Conservation (phyloP, 805 yeast species). For the Maudiozyma saulgeensis region DNA sequence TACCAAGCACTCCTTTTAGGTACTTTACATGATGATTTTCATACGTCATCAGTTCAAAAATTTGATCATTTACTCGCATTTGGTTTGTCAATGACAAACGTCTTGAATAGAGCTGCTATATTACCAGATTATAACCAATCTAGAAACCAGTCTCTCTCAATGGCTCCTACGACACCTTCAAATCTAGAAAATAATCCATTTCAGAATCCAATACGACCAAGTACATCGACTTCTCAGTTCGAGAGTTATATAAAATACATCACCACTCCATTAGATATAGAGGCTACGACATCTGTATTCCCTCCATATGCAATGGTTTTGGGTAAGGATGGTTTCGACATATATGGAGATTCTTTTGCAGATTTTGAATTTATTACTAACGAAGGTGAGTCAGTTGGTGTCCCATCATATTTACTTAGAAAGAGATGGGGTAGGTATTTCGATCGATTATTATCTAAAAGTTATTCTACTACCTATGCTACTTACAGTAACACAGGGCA, state of each 20-base stretch:
- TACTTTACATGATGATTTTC: conserved; percentile 20
- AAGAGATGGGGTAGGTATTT: conserved; percentile 75
- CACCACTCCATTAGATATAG: conserved; percentile 59
- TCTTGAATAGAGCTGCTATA: conserved; percentile 15
- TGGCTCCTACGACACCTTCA: neutral
- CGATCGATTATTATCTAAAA: conserved; percentile 49
- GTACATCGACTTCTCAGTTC: conserved; percentile 31
- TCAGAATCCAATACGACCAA: conserved; percentile 7
- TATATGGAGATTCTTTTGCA: conserved; percentile 51
- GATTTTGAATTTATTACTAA: conserved; percentile 64
- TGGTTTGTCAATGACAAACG: conserved; percentile 47
- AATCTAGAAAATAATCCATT: neutral
- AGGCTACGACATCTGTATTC: conserved; percentile 59
- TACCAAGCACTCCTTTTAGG: conserved; percentile 62
- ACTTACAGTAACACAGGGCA: conserved; percentile 21
- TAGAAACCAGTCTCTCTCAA: neutral
- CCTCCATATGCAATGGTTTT: conserved; percentile 71
- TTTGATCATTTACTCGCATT: conserved; percentile 39
- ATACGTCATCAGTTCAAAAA: conserved; percentile 33
- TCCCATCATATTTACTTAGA: conserved; percentile 50
- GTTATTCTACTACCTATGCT: conserved; percentile 47
- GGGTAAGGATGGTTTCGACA: conserved; percentile 64
- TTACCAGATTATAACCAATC: neutral
- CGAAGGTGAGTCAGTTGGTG: conserved; percentile 61
- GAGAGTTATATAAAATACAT: conserved; percentile 67